Percentiles rank a stretch among this genome's conserved stretches.
phyloP scores from a whole-genome alignment of 192 early-diverging fungal genomes.

The Mortierella hygrophila region DNA sequence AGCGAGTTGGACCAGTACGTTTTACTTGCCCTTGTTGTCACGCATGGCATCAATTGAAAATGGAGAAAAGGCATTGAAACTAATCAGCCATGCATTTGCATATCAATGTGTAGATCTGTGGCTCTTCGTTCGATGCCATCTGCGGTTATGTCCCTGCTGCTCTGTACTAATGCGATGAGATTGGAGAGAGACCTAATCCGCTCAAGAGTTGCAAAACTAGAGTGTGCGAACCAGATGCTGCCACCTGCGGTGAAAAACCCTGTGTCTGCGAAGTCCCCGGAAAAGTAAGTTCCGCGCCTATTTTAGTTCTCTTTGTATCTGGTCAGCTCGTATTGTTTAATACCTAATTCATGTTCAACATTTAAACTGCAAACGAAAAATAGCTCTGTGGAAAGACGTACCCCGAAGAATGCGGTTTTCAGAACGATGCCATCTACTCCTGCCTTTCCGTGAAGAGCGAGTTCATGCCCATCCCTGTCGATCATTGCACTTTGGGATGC shows the following conservation, averaged over 20 bases:
- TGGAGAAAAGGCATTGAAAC: no score
- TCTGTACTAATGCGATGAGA: constrained; percentile 7
- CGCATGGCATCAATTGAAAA: no score
- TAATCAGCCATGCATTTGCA: no score
- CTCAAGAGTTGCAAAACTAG: not conserved
- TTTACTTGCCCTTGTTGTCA: not conserved
- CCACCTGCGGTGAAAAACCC: not conserved
- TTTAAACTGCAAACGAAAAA: not conserved
- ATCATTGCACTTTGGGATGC: not conserved
- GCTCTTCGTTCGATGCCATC: not conserved
- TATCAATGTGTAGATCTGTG: constrained; percentile 1
- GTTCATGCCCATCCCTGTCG: not conserved
- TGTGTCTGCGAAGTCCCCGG: not conserved
- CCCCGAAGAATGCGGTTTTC: not conserved
- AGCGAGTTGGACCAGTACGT: not conserved
- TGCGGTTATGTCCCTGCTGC: not conserved
- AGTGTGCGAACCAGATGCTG: not conserved
- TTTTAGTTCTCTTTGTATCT: not conserved
- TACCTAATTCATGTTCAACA: not conserved
- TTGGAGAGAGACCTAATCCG: not conserved
- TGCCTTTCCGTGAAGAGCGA: not conserved
- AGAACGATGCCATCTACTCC: not conserved
- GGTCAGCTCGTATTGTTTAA: not conserved
- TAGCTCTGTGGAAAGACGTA: not conserved
- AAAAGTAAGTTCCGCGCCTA: not conserved